Evolutionary conservation across 139 green algal genomes (phyloP).

Genomic region (Limnomonas spitsbergensis): DNA sequence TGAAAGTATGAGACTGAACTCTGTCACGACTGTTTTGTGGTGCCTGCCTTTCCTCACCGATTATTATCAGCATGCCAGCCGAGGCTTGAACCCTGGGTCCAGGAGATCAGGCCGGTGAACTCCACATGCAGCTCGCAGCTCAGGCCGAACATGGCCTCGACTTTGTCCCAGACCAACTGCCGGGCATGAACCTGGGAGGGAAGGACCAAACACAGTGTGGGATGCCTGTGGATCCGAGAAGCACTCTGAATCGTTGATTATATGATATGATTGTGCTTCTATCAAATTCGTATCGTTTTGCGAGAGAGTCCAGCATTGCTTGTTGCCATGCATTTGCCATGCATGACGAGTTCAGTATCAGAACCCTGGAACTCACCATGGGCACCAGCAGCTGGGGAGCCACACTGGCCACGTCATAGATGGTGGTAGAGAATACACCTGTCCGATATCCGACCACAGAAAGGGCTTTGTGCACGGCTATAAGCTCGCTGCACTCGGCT

Average conservation of each 20-base stretch:
- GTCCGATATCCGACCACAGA: background rate
- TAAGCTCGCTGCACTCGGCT: too few relatives aligned
- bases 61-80: slow-evolving; percentile 19
- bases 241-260: too few relatives aligned
- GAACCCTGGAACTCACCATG: background rate
- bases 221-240: too few relatives aligned
- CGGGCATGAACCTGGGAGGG: slow-evolving; percentile 6
- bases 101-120: slow-evolving; percentile 21
- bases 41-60: too few relatives aligned
- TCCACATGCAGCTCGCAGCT: slow-evolving; percentile 13
- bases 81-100: slow-evolving; percentile 6
- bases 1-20: too few relatives aligned
- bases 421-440: background rate
- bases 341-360: too few relatives aligned
- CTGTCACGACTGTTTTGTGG: too few relatives aligned
- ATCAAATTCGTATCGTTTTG: too few relatives aligned
- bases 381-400: background rate
- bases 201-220: too few relatives aligned
- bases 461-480: background rate
- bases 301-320: background rate
- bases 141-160: slow-evolving; percentile 4
- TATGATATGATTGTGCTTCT: too few relatives aligned
- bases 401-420: background rate
- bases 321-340: background rate
- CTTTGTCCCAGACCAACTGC: background rate